phyloP scores from a whole-genome alignment of 805 yeast genomes.

The Candida incommunis region DNA sequence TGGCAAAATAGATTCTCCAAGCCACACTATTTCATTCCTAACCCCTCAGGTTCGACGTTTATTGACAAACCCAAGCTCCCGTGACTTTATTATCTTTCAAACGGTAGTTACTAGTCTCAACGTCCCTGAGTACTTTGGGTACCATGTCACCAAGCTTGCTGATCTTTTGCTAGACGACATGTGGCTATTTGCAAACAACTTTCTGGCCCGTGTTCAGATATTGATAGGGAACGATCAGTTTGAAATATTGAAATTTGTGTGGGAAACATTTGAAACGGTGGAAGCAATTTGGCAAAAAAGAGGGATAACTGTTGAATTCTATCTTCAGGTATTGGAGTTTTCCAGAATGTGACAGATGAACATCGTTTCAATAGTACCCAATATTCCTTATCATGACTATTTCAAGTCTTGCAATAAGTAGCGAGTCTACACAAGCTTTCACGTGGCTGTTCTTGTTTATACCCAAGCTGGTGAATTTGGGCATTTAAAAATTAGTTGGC shows the following conservation, averaged over 20 bases:
- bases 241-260: not conserved
- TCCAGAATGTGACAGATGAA: not conserved
- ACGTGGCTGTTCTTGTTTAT: no score
- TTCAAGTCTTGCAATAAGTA: no score
- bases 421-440: no score
- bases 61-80: not conserved
- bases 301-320: not conserved
- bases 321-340: not conserved
- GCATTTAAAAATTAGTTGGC: no score
- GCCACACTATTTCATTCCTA: not conserved
- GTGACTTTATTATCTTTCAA: not conserved
- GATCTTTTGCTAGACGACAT: not conserved
- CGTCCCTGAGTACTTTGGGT: not conserved
- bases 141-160: not conserved
- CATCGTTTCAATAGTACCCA: no score
- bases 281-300: not conserved
- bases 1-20: no score
- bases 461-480: no score
- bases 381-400: no score
- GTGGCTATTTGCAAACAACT: not conserved
- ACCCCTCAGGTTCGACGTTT: not conserved
- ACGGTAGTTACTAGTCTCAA: not conserved
- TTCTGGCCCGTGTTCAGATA: not conserved
- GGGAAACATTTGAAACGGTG: not conserved
- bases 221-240: not conserved